A percentile compares a stretch with the other conserved stretches of the same genome.
Conservation (phyloP, 768 basidiomycete species). For the Tephrocybe sp. region DNA sequence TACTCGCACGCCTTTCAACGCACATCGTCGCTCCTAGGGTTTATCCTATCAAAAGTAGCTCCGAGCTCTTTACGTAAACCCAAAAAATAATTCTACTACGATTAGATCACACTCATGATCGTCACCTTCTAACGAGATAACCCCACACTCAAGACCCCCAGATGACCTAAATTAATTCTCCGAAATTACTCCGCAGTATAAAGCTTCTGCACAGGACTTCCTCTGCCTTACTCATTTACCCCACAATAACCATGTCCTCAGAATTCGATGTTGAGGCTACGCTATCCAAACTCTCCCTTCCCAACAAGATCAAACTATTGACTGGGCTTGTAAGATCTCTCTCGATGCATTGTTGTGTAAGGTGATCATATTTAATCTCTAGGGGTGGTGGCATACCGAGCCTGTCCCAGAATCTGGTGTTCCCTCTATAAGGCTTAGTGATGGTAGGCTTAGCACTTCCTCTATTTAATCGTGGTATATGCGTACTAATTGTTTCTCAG, state of each 20-base stretch:
- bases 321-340: conserved; percentile 33
- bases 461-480: not conserved
- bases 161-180: conserved; percentile 5
- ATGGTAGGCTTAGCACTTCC: conserved; percentile 40
- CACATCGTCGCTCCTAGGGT: no score
- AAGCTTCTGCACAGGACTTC: conserved; percentile 1
- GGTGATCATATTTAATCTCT: not conserved
- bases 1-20: no score
- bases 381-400: conserved; percentile 52
- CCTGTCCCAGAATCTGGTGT: conserved; percentile 39
- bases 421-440: conserved; percentile 44
- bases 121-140: not conserved
- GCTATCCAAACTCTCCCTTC: conserved; percentile 35
- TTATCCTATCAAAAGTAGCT: no score
- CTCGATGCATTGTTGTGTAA: not conserved
- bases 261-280: conserved; percentile 36
- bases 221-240: not conserved
- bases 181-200: conserved; percentile 24
- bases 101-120: not conserved
- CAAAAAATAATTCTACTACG: no score
- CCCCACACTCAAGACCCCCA: not conserved
- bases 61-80: no score
- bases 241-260: conserved; percentile 17
- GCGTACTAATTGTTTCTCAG: conserved; percentile 19
- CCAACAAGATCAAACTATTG: conserved; percentile 46